phyloP scores from a whole-genome alignment of 2,329 filamentous ascomycete species.

The Ophiocordyceps unilateralis region DNA sequence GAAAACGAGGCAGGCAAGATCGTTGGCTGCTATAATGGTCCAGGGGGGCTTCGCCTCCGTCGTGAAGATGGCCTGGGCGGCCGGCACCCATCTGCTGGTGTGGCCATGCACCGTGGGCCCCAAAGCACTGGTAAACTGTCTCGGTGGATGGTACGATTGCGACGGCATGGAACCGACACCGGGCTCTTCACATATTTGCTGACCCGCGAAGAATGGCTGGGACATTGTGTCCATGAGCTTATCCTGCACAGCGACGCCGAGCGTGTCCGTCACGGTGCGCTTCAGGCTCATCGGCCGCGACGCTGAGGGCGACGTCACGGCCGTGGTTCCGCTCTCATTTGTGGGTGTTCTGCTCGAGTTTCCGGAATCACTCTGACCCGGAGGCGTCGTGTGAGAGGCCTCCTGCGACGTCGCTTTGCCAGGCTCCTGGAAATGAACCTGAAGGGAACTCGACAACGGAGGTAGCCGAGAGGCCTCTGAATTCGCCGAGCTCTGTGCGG shows the following conservation, averaged over 20 bases:
- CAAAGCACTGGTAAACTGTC: slow-evolving; percentile 27
- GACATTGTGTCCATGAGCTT: slow-evolving; percentile 74
- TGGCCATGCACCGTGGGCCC: slow-evolving; percentile 62
- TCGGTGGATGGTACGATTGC: slow-evolving; percentile 21
- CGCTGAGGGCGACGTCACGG: slow-evolving; percentile 33
- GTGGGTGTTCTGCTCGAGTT: slow-evolving; percentile 36
- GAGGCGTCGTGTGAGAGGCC: slow-evolving; percentile 6
- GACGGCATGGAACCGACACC: slow-evolving; percentile 24
- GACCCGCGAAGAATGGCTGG: slow-evolving; percentile 51
- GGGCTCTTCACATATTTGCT: slow-evolving; percentile 18
- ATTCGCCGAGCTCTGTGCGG: slow-evolving; percentile 25
- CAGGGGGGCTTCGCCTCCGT: slow-evolving; percentile 83
- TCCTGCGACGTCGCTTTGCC: slow-evolving; percentile 5
- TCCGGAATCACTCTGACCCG: slow-evolving; percentile 20
- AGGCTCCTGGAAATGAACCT: slow-evolving; percentile 3
- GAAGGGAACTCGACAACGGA: slow-evolving; percentile 6
- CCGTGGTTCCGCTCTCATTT: slow-evolving; percentile 36
- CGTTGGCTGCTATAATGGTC: slow-evolving; percentile 93
- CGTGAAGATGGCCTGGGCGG: slow-evolving; percentile 91
- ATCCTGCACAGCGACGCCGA: slow-evolving; percentile 56
- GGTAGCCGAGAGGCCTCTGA: slow-evolving; percentile 15
- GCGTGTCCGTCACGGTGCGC: slow-evolving; percentile 75
- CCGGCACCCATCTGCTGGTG: slow-evolving; percentile 75
- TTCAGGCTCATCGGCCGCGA: slow-evolving; percentile 54
- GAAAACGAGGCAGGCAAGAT: slow-evolving; percentile 92